A percentile compares a stretch with the other conserved stretches of the same genome.
Evolutionary conservation across 1,284 basidiomycete genomes (phyloP).

Genomic region (Melampsora medusae): DNA sequence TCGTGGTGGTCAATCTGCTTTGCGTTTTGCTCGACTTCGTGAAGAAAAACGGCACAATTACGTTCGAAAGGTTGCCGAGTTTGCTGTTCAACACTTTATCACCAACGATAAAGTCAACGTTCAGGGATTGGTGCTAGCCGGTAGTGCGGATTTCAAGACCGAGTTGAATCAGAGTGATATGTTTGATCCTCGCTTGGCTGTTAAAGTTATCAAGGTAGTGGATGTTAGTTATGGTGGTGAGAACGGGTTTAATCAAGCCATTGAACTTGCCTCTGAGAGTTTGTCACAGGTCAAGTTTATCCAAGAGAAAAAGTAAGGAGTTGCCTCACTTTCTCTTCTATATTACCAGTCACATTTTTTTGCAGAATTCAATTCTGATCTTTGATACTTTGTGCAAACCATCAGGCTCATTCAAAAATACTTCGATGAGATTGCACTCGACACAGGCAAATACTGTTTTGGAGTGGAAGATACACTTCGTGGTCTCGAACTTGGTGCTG

Average conservation of each 20-base stretch:
- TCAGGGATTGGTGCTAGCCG: constrained; percentile 92
- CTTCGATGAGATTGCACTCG: constrained; percentile 98
- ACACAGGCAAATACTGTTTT: constrained; percentile 96
- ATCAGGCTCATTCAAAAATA: constrained; percentile 81
- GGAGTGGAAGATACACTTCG: constrained; percentile 96
- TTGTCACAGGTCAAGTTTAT: constrained; percentile 99
- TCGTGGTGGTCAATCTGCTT: constrained; percentile 98
- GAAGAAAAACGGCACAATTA: constrained; percentile 99
- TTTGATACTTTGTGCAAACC: neutral
- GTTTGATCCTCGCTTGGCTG: constrained; percentile 82
- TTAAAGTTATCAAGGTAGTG: constrained; percentile 94
- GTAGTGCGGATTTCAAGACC: constrained; percentile 98
- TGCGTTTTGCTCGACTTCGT: constrained; percentile 99
- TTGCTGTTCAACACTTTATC: constrained; percentile 96
- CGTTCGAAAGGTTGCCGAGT: constrained; percentile 95
- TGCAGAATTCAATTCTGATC: neutral
- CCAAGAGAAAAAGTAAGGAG: constrained; percentile 77
- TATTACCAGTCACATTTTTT: neutral
- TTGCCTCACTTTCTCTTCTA: neutral
- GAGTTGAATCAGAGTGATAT: constrained; percentile 94
- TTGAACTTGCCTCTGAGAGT: constrained; percentile 92
- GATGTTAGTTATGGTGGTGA: constrained; percentile 99
- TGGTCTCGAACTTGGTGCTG: constrained; percentile 90
- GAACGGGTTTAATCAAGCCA: constrained; percentile 98
- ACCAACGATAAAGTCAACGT: constrained; percentile 98